Conservation (phyloP, 305 asterid species). For the Plantago coronopus region DNA sequence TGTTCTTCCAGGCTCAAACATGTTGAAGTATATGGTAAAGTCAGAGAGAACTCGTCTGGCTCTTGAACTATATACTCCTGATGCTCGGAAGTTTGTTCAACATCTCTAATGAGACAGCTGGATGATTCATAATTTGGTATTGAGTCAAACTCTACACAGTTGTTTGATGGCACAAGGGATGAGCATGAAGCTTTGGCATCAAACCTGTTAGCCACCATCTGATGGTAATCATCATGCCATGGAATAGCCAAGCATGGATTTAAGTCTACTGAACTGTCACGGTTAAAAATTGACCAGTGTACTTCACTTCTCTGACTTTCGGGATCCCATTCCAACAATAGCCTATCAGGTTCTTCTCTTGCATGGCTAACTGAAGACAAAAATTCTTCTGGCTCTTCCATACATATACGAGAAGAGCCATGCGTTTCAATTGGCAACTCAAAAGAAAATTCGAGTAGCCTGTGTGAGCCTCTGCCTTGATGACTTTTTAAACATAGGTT, state of each 20-base stretch:
- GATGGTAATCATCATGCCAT: conserved; percentile 32
- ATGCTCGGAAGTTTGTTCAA: conserved; percentile 31
- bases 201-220: conserved; percentile 26
- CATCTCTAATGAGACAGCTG: conserved; percentile 18
- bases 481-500: conserved; percentile 25
- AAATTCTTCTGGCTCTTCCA: conserved; percentile 34
- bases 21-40: conserved; percentile 34
- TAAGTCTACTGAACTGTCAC: conserved; percentile 17
- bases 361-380: conserved; percentile 27
- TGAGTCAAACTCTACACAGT: conserved; percentile 22
- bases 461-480: conserved; percentile 21
- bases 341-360: conserved; percentile 34
- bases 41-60: conserved; percentile 28
- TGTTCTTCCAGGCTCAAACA: conserved; percentile 34
- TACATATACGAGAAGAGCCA: conserved; percentile 26
- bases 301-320: conserved; percentile 27
- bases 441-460: background rate
- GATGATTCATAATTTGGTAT: conserved; percentile 30
- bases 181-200: conserved; percentile 25
- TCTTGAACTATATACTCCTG: conserved; percentile 30
- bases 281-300: conserved; percentile 24
- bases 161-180: conserved; percentile 29
- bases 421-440: conserved; percentile 17
- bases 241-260: conserved; percentile 32
- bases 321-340: conserved; percentile 46